phyloP scores from a whole-genome alignment of 306 rosid species.

The Vigna radiata region DNA sequence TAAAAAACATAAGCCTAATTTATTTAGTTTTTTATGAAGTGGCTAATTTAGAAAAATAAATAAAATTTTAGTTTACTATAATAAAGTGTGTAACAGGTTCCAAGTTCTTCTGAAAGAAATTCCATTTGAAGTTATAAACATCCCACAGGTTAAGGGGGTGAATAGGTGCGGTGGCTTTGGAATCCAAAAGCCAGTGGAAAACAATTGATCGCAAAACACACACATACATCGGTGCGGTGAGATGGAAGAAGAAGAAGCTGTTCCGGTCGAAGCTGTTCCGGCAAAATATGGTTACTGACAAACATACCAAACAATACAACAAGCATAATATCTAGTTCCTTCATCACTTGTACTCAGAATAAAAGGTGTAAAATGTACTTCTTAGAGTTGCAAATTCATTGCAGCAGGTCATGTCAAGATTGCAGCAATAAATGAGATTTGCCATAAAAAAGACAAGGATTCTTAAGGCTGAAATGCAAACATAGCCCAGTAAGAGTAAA shows the following conservation, averaged over 20 bases:
- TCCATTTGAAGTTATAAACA: no score
- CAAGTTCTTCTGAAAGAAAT: no score
- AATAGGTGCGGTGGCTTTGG: not conserved
- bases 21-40: no score
- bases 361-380: conserved; percentile 25
- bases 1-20: no score
- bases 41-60: no score
- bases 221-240: not conserved
- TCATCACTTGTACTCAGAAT: not conserved
- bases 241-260: not conserved
- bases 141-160: not conserved
- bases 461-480: conserved; percentile 24
- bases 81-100: no score
- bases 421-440: conserved; percentile 24
- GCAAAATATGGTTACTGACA: not conserved
- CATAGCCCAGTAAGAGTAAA: conserved; percentile 14
- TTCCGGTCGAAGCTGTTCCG: conserved; percentile 5
- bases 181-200: no score
- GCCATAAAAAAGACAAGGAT: not conserved
- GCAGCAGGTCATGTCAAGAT: not conserved
- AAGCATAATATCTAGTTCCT: conserved; percentile 2
- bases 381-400: conserved; percentile 18
- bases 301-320: conserved; percentile 21
- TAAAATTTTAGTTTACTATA: no score
- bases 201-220: no score